These are phyloP conservation scores for Hysterium pulicare DNA, from an alignment of 2,329 filamentous ascomycete genomes.

Conservation along the genomic window DNA sequence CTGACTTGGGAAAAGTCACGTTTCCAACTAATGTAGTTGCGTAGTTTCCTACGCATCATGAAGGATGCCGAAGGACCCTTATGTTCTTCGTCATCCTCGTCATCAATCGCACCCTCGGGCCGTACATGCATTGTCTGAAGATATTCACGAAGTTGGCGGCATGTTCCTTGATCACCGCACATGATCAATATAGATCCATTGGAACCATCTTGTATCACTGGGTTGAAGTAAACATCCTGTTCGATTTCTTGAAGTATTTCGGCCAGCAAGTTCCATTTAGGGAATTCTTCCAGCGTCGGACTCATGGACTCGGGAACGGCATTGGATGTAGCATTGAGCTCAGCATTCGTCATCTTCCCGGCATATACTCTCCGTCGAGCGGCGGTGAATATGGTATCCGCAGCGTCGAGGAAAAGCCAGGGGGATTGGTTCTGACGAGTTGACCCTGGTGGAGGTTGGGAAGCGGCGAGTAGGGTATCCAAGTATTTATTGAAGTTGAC, in stretches of 20 bases:
- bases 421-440: slow-evolving; percentile 87
- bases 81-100: slow-evolving; percentile 51
- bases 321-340: slow-evolving; percentile 45
- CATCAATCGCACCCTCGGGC: slow-evolving; percentile 40
- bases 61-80: slow-evolving; percentile 68
- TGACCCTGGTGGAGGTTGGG: slow-evolving; percentile 82
- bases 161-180: slow-evolving; percentile 85
- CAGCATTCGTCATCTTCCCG: slow-evolving; percentile 62
- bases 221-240: slow-evolving; percentile 81
- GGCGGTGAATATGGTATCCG: slow-evolving; percentile 88
- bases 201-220: slow-evolving; percentile 71
- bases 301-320: slow-evolving; percentile 60
- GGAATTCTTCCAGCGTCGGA: slow-evolving; percentile 87
- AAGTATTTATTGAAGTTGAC: slow-evolving; percentile 90
- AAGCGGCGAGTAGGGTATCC: slow-evolving; percentile 88
- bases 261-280: slow-evolving; percentile 88
- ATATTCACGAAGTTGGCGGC: slow-evolving; percentile 84
- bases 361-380: slow-evolving; percentile 86
- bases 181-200: slow-evolving; percentile 93
- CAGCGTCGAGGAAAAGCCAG: slow-evolving; percentile 94
- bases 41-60: slow-evolving; percentile 85
- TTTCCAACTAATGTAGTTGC: slow-evolving; percentile 89
- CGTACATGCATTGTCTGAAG: slow-evolving; percentile 84
- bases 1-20: slow-evolving; percentile 83
- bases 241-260: slow-evolving; percentile 94